Evolutionary conservation across 2,329 filamentous ascomycete genomes (phyloP), one percentile per base, ranked within the genome.

Genomic region (Didymellaceae sp.): DNA sequence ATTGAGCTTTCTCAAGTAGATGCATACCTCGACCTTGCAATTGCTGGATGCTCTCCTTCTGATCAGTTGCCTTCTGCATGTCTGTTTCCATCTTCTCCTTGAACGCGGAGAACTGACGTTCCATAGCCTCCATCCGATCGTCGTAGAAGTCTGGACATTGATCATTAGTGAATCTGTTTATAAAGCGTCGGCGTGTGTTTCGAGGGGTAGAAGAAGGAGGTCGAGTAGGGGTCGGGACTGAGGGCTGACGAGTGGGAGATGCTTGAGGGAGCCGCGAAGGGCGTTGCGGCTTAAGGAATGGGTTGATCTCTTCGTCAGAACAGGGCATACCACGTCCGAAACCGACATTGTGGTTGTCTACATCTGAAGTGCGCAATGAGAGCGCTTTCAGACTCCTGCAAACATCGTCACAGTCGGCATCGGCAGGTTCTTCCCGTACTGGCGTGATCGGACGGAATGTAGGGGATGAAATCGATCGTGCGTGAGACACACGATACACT

Each of bases 131-230:
- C 60, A 97, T 82, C 58, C 87, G 85, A 54, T 84, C 84, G 62
- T 91, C 87, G 70, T 97, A 91, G 82, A 88, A 93, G 65, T 83
- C 88, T 90, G 82, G 77, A 70, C 72, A 68, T 75, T 77, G 80
- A 59, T 82, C 76, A 81, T 90, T 87, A 86, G 91, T 90, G 79
- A 86, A 77, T 77, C 86, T 88, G 59, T 82, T 87, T 65, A 93
- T 78, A 78, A 82, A 92, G 11, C 70, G 71, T 58, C 82, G 40
- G 81, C 55, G 66, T 55, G 59, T 60, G 52, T 59, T 72, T 67
- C 54, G 59, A 30, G 59, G 56, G 20, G 61, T 61, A 24, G 52
- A 59, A 28, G 57, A 53, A 41, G 50, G 41, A 41, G 60, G 57
- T 35, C 61, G 53, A 45, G 24, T 42, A 7, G 55, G 54, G n/a